phyloP scores from a whole-genome alignment of 331 rosid genomes.

The Rhamnella rubrinervis region DNA sequence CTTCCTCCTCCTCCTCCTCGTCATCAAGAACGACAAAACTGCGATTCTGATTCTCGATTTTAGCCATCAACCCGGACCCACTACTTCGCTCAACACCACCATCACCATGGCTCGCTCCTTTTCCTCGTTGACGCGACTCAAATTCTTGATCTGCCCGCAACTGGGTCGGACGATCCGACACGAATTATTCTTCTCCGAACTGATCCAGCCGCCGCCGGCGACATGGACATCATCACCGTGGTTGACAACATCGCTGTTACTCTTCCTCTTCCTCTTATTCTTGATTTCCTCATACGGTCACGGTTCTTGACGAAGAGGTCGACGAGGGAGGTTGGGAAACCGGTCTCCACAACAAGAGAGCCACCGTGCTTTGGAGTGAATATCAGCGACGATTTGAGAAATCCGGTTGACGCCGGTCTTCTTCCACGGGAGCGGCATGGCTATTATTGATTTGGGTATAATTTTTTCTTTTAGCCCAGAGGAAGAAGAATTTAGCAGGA shows the following conservation, averaged over 20 bases:
- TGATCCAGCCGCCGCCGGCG: background rate
- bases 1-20: background rate
- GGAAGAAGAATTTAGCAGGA: no score
- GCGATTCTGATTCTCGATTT: conserved; percentile 1
- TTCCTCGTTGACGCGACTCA: background rate
- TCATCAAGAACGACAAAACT: background rate
- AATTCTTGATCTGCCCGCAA: conserved; percentile 13
- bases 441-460: no score
- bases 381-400: conserved; percentile 77
- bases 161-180: conserved; percentile 2
- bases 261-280: conserved; percentile 16
- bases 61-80: background rate
- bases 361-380: conserved; percentile 68
- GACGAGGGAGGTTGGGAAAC: conserved; percentile 90
- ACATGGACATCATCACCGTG: background rate
- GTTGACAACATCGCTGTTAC: conserved; percentile 8
- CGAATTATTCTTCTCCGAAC: background rate
- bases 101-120: background rate
- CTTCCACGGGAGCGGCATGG: conserved; percentile 88
- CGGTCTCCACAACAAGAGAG: conserved; percentile 82
- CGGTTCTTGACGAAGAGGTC: conserved; percentile 87
- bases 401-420: conserved; percentile 48
- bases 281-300: conserved; percentile 38
- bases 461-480: no score
- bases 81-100: conserved; percentile 4